phyloP scores from a whole-genome alignment of 495 filamentous ascomycete genomes.

The Xylaria scruposa region DNA sequence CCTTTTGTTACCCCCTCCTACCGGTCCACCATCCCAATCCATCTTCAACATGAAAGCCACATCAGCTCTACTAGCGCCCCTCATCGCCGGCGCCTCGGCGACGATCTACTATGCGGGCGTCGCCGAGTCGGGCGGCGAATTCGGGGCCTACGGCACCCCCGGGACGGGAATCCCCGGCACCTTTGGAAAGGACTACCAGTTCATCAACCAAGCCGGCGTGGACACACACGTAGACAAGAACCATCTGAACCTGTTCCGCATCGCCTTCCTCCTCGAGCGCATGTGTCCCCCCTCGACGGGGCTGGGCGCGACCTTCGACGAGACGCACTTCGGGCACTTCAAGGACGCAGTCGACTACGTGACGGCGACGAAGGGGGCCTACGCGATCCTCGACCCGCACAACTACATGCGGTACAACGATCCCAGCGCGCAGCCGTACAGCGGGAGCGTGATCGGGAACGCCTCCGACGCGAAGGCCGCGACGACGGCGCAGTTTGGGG shows the following conservation, averaged over 20 bases:
- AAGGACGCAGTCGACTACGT: conserved; percentile 60
- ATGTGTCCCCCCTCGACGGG: conserved; percentile 58
- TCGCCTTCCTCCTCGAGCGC: conserved; percentile 61
- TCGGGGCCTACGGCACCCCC: conserved; percentile 54
- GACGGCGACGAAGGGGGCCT: conserved; percentile 55
- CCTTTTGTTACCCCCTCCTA: background rate
- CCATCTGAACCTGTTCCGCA: conserved; percentile 58
- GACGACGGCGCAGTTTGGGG: conserved; percentile 57
- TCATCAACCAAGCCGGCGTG: conserved; percentile 54
- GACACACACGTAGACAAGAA: conserved; percentile 56
- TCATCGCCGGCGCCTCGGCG: conserved; percentile 45
- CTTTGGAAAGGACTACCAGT: conserved; percentile 59
- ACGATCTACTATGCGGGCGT: conserved; percentile 63
- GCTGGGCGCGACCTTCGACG: conserved; percentile 59
- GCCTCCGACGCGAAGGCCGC: conserved; percentile 49
- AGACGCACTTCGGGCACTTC: conserved; percentile 57
- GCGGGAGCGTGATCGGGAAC: conserved; percentile 59
- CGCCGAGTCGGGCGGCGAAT: conserved; percentile 60
- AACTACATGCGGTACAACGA: conserved; percentile 64
- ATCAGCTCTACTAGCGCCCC: conserved; percentile 38
- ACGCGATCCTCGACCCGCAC: conserved; percentile 61
- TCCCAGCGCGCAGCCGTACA: conserved; percentile 56
- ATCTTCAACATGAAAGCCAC: conserved; percentile 40
- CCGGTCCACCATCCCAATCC: background rate
- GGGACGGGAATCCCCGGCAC: conserved; percentile 57